Evolutionary conservation across 169 alveolate species (phyloP), one percentile per base, ranked within the genome.

Genomic region (Cryptosporidium andersoni): DNA sequence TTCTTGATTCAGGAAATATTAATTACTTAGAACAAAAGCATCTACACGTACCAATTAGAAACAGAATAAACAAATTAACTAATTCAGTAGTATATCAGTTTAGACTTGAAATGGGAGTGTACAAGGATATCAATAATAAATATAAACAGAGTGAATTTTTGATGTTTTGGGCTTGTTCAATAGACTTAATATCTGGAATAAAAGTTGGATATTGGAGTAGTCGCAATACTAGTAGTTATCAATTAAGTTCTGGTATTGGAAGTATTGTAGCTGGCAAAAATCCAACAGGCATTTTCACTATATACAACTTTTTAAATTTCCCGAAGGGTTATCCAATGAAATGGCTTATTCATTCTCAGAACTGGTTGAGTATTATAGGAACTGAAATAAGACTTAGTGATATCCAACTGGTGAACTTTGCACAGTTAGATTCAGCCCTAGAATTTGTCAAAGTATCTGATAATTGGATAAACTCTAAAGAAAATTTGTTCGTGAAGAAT

Each of bases 331-430:
- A 43, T 37, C 56, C 68, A 9, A 36, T 58, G 36, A 42, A 55
- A 14, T 74, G 85, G 85, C 42, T 74, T 4, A 37, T 74, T 5
- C 74, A 74, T 25, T 74, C 85, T 5, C 16, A 47, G 6, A 47
- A 74, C 40, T 74, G 85, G 85, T 74, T 74, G 16, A 53, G 47
- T 47, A 34, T 39, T 60, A 39, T 74, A 25, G 74, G 74, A 6
- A 47, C 85, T 2, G 47, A 39, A n/a, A 25, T 74, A 47, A 48
- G 11, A 8, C 37, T 37, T 43, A 47, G 43, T n/a, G 62, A 58
- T 16, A 58, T 74, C 4, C 11, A 36, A 16, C 51, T 74, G n/a
- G 48, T 60, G 25, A 63, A 56, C 40, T 74, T 74, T 60, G n/a
- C 51, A 25, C 64, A 55, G 16, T 64, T 64, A 8, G 85, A 60